Base-by-base conservation (phyloP, 495 filamentous ascomycete genomes). In the Articulospora tetracladia region DNA sequence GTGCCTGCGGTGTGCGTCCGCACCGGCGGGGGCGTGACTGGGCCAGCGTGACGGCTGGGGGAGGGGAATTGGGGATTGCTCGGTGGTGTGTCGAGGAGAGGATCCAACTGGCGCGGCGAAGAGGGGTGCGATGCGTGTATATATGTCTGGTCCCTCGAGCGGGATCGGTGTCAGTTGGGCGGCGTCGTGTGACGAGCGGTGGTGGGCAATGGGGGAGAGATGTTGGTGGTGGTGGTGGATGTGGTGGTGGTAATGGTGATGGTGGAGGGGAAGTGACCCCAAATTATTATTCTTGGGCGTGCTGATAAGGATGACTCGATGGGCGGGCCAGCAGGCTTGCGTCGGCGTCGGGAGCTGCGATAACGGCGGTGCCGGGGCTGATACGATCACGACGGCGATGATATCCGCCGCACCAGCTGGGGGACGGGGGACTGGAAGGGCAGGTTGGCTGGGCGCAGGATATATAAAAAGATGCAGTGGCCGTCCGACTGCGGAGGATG, bases 11-110 rank as follows among this genome's bases (percentile, higher is more conserved):
- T 44, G 28, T 55, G 63, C 30, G 64, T 63, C n/a, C 51, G 59
- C 3, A 59, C 51, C 28, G 59, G 60, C 24, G 63, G 59, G 64
- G 64, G 52, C 64, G 64, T 62, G 64, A 66, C 15, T 66, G 64
- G 34, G 64, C 64, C 64, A 66, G 57, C 15, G 60, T 64, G 62
- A 25, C 62, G 62, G 41, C n/a, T 56, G 48, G 30, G 15, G 4
- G 28, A 54, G 30, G 36, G 26, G 27, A 58, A 62, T 41, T 47
- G n/a, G n/a, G n/a, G n/a, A n/a, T n/a, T n/a, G n/a, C 46, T 19
- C 10, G 2, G 27, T 44, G 41, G n/a, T n/a, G n/a, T n/a, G n/a
- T n/a, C n/a, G n/a, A n/a, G n/a, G n/a, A n/a, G n/a, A n/a, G n/a
- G n/a, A n/a, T n/a, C n/a, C n/a, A n/a, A n/a, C n/a, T n/a, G n/a